Evolutionary conservation across 129 eudicot genomes (phyloP).

Genomic region (Rutidosis leptorrhynchoides): DNA sequence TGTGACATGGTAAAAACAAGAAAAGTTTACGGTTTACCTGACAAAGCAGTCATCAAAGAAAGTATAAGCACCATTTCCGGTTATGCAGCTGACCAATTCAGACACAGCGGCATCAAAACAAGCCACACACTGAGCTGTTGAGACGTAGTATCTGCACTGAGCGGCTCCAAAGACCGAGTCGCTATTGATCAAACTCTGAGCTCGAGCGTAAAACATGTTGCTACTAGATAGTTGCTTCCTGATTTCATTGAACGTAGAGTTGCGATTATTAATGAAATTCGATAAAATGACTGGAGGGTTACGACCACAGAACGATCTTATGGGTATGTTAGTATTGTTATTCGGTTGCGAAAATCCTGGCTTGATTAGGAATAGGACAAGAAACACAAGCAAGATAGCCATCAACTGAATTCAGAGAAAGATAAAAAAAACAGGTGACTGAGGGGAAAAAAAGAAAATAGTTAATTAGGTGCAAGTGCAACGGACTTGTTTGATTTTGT

Average conservation of each 20-base stretch:
- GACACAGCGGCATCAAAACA: constrained; percentile 31
- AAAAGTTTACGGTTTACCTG: constrained; percentile 34
- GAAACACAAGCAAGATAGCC: constrained; percentile 19
- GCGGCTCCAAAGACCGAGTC: constrained; percentile 36
- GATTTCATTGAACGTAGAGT: constrained; percentile 23
- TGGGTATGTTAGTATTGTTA: constrained; percentile 25
- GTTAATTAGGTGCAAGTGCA: background rate
- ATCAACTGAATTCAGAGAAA: constrained; percentile 17
- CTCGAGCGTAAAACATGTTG: constrained; percentile 23
- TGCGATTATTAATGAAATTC: constrained; percentile 26
- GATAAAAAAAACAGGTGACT: background rate
- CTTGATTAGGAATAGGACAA: constrained; percentile 8
- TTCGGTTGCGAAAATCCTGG: constrained; percentile 19
- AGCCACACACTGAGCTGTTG: constrained; percentile 40
- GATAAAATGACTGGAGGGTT: constrained; percentile 26
- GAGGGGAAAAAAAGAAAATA: background rate
- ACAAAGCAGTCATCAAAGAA: constrained; percentile 40
- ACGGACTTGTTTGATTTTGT: background rate
- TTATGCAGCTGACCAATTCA: constrained; percentile 22
- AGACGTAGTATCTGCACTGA: constrained; percentile 45
- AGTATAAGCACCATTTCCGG: constrained; percentile 38
- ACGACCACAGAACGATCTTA: constrained; percentile 35
- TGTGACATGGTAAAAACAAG: background rate
- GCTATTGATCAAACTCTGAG: constrained; percentile 21
- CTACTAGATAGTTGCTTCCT: constrained; percentile 28